phyloP scores from a whole-genome alignment of 2,329 filamentous ascomycete species.

The Rhexocercosporidium sp. region DNA sequence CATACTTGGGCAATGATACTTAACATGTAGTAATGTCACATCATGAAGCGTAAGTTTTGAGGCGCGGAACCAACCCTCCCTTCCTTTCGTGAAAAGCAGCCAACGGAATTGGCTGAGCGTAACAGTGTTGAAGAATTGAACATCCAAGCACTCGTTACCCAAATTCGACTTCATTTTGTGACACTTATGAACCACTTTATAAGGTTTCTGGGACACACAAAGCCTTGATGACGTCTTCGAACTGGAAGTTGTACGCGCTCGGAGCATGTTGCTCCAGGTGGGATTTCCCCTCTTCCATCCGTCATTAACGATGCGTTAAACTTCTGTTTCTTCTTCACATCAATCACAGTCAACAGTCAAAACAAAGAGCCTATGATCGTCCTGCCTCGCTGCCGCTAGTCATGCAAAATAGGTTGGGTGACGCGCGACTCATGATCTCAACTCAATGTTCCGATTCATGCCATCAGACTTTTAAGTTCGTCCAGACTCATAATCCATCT shows the following conservation, averaged over 20 bases:
- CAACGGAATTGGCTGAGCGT: not conserved
- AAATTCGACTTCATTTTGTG: not conserved
- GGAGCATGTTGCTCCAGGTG: constrained; percentile 5
- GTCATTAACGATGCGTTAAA: constrained; percentile 10
- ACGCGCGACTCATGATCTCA: constrained; percentile 1
- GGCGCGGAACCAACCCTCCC: not conserved
- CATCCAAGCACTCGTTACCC: constrained; percentile 14
- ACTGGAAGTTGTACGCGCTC: not conserved
- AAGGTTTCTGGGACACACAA: constrained; percentile 2
- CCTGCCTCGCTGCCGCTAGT: not conserved
- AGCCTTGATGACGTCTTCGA: constrained; percentile 11
- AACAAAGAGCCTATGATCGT: constrained; percentile 6
- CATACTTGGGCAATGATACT: too few species aligned
- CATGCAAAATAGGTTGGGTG: constrained; percentile 4
- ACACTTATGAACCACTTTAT: constrained; percentile 5
- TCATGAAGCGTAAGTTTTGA: too few species aligned
- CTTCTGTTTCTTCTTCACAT: not conserved
- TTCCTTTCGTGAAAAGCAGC: not conserved
- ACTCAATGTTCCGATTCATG: constrained; percentile 12
- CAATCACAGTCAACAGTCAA: not conserved
- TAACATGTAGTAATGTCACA: too few species aligned
- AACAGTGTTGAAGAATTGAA: not conserved
- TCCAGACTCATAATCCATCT: constrained; percentile 14
- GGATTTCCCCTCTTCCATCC: not conserved
- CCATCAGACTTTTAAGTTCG: constrained; percentile 11